phyloP scores from a whole-genome alignment of 257 asterid genomes.

The Nemophila menziesii region DNA sequence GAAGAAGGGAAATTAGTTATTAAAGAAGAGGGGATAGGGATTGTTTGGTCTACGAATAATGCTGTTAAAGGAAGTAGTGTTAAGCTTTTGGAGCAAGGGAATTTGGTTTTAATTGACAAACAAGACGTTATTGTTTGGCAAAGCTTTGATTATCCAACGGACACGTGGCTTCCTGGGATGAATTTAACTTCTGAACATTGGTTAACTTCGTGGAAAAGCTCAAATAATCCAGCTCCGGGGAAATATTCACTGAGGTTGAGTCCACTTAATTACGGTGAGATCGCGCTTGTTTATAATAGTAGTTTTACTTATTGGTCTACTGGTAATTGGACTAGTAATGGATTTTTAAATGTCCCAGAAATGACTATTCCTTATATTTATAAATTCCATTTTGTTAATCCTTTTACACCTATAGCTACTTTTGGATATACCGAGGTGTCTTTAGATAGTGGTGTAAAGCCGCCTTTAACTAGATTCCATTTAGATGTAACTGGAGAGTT shows the following conservation, averaged over 20 bases:
- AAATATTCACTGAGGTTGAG: constrained; percentile 49
- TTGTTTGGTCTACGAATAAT: constrained; percentile 44
- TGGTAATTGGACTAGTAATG: constrained; percentile 64
- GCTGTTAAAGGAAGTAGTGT: constrained; percentile 27
- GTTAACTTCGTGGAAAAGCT: constrained; percentile 57
- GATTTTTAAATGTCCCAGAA: constrained; percentile 55
- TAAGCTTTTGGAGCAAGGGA: constrained; percentile 50
- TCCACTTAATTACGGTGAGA: constrained; percentile 54
- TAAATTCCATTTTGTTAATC: constrained; percentile 34
- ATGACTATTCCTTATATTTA: constrained; percentile 69
- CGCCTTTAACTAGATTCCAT: constrained; percentile 57
- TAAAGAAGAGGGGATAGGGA: constrained; percentile 24
- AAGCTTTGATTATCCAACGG: constrained; percentile 71
- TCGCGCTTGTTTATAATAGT: constrained; percentile 43
- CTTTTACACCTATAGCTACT: constrained; percentile 54
- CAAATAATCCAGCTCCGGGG: constrained; percentile 53
- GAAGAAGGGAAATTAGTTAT: constrained; percentile 38
- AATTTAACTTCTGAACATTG: constrained; percentile 34
- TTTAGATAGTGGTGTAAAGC: constrained; percentile 34
- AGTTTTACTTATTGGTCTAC: constrained; percentile 52
- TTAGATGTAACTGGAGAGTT: constrained; percentile 55
- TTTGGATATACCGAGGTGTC: constrained; percentile 62
- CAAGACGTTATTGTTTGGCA: constrained; percentile 50
- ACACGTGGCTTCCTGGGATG: constrained; percentile 81
- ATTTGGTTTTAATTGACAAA: constrained; percentile 31